Percentiles rank a stretch among this genome's conserved stretches.
Conservation (phyloP, 129 eudicot species). For the carrot (Daucus carota) region DH1_v3.0 NC_030389.2:1942001-1942500, state of each 20-base stretch:
- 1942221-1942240: not conserved
- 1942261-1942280: not conserved
- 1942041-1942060: slow-evolving; percentile 55
- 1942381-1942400: not conserved
- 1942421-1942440: not conserved
- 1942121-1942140: not conserved
- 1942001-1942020: slow-evolving; percentile 69
- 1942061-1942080: slow-evolving; percentile 1
- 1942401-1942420: not conserved
- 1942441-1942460: not conserved
- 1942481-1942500: not conserved
- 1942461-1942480: not conserved
- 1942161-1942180: not conserved
- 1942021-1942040: slow-evolving; percentile 42
- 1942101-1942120: not conserved
- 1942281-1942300: not conserved
- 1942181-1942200: not conserved
- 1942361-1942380: not conserved
- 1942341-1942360: not conserved
- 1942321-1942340: not conserved
- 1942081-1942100: not conserved
- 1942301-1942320: not conserved
- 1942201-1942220: not conserved
- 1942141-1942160: not conserved
- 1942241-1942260: not conserved